Percentiles rank a stretch among this genome's conserved stretches.
Evolutionary conservation across 2,329 filamentous ascomycete species (phyloP).

Genomic region (Dryadomyces quercus-mongolicae): DNA sequence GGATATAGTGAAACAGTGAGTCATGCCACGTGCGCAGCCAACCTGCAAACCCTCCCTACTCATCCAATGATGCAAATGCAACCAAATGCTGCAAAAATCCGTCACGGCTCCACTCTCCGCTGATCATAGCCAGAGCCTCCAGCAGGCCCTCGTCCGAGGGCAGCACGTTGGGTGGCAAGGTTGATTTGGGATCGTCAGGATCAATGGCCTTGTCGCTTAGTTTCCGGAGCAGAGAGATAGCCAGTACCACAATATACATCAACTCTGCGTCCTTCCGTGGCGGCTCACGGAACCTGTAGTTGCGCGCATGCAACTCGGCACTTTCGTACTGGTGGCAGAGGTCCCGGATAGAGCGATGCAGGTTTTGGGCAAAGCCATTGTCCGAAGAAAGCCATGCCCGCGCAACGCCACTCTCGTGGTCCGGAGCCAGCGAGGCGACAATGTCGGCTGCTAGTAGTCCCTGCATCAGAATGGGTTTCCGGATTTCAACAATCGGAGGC

Average conservation of each 20-base stretch:
- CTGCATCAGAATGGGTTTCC: conserved; percentile 86
- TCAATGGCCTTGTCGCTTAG: conserved; percentile 56
- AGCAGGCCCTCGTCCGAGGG: conserved; percentile 57
- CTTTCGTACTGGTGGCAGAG: conserved; percentile 51
- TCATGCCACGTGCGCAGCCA: neutral
- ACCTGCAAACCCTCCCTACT: conserved; percentile 5
- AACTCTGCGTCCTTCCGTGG: conserved; percentile 37
- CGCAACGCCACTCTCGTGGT: conserved; percentile 57
- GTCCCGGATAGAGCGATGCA: conserved; percentile 63
- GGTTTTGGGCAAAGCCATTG: conserved; percentile 71
- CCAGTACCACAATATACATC: conserved; percentile 54
- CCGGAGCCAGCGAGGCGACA: conserved; percentile 56
- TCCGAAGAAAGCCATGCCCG: conserved; percentile 71
- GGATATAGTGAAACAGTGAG: no score
- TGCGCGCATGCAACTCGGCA: conserved; percentile 10
- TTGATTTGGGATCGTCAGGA: conserved; percentile 34
- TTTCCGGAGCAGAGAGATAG: conserved; percentile 54
- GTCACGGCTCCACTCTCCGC: conserved; percentile 48
- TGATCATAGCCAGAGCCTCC: conserved; percentile 53
- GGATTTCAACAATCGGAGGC: conserved; percentile 60
- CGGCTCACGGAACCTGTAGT: conserved; percentile 19
- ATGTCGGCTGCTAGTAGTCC: conserved; percentile 86
- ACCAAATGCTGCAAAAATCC: conserved; percentile 57
- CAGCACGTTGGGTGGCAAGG: conserved; percentile 48
- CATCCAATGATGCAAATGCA: conserved; percentile 44